Base-by-base conservation (phyloP, 148 eudicot genomes). In the Spergularia marina region DNA sequence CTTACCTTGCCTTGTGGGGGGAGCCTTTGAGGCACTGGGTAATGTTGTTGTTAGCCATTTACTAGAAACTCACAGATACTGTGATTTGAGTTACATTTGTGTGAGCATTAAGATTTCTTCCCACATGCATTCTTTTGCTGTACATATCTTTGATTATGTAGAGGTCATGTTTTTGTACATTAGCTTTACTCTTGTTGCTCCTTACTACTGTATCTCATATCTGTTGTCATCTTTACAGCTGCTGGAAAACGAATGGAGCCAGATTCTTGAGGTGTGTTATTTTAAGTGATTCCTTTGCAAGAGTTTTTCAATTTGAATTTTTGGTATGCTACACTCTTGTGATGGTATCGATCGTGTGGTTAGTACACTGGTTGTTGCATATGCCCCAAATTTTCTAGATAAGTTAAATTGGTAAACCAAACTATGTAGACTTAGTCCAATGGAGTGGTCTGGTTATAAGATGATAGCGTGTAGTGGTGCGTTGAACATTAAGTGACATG, bases 181-280 rank as follows among this genome's bases (percentile, higher is more conserved):
- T 47, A 23, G 18, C 66, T 80, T 56, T 56, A 11, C 13, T 10
- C 30, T 74, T 51, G 3, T 55, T 18, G 34, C 44, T 77, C 78
- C 68, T 0, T 78, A 41, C 23, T 21, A 13, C 21, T 40, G 12
- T 77, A 8, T 72, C 77, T 81, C 34, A 73, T 72, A 15, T 36
- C 4, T 77, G 20, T 54, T 79, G 36, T 52, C 56, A 75, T 77
- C 25, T 53, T 84, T 85, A 34, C 87, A 89, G 93, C 53, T 87
- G 76, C 56, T 84, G 39, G 89, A 86, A 75, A 82, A 72, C 66
- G 90, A 89, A 18, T 89, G 93, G 90, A 81, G 84, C 85, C 89
- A 86, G 76, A 74, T 81, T 75, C 84, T 89, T 78, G 93, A 89
- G 90, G 93, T 89, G 67, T 16, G 93, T 79, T 65, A 15, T 58